Percentiles rank a stretch among this genome's conserved stretches.
Evolutionary conservation across 345 rosid species (phyloP).

Genomic region (Salix purpurea): DNA sequence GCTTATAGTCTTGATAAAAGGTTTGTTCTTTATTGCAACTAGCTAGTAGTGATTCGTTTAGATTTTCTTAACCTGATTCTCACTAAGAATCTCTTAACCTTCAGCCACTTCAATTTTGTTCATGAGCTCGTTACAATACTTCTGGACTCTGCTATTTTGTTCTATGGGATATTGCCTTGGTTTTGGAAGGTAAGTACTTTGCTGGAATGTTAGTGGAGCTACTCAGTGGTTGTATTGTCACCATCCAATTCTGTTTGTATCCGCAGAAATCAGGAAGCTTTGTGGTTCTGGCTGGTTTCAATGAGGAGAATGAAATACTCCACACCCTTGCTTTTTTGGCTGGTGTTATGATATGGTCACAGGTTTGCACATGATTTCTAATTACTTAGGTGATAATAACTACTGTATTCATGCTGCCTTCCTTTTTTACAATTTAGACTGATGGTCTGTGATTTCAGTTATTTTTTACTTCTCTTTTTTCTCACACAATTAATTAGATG

Average conservation of each 20-base stretch:
- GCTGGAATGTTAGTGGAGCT: not conserved
- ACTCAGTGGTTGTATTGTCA: conserved; percentile 8
- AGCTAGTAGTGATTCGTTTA: conserved; percentile 2
- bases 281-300: conserved; percentile 59
- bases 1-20: conserved; percentile 97
- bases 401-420: not conserved
- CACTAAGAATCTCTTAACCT: conserved; percentile 20
- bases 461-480: not conserved
- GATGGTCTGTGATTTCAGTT: not conserved
- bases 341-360: conserved; percentile 93
- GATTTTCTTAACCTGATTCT: not conserved
- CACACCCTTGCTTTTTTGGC: conserved; percentile 91
- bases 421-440: not conserved
- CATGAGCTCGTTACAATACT: conserved; percentile 83
- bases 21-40: conserved; percentile 29
- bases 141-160: conserved; percentile 92
- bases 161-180: conserved; percentile 88
- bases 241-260: conserved; percentile 11
- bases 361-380: conserved; percentile 45
- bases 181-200: conserved; percentile 77
- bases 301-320: conserved; percentile 76
- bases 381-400: not conserved
- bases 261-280: conserved; percentile 70
- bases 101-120: conserved; percentile 82
- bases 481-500: not conserved